Percentiles rank a stretch among this genome's conserved stretches.
Conservation (phyloP, 2,329 filamentous ascomycete species). For the Whalleya microplaca region DNA sequence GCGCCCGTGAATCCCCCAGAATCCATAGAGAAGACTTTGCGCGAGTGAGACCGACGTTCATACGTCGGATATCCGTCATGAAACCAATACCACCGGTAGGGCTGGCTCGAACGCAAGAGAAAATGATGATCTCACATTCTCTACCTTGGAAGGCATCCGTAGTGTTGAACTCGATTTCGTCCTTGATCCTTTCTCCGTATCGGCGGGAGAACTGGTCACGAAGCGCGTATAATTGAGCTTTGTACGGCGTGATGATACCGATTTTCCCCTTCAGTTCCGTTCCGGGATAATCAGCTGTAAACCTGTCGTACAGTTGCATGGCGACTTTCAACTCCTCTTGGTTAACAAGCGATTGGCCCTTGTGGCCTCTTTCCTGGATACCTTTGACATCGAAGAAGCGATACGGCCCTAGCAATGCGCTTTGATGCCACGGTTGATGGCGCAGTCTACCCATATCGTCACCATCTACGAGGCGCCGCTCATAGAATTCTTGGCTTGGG, state of each 20-base stretch:
- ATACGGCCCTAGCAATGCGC: constrained; percentile 82
- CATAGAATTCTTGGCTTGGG: constrained; percentile 91
- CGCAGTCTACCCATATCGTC: constrained; percentile 79
- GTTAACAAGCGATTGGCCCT: constrained; percentile 90
- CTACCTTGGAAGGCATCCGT: constrained; percentile 97
- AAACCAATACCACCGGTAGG: constrained; percentile 96
- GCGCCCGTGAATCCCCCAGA: constrained; percentile 84
- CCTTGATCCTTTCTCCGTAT: constrained; percentile 76
- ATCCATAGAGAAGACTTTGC: constrained; percentile 98
- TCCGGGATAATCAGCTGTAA: constrained; percentile 71
- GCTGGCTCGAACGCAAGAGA: constrained; percentile 94
- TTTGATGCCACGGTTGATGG: constrained; percentile 82
- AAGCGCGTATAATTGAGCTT: constrained; percentile 84
- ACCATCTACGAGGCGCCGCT: constrained; percentile 83
- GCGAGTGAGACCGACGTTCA: constrained; percentile 98
- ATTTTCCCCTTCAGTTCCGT: constrained; percentile 81
- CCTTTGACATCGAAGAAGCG: constrained; percentile 97
- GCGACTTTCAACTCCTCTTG: constrained; percentile 84
- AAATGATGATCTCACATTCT: constrained; percentile 97
- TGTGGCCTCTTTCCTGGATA: constrained; percentile 77
- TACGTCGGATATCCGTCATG: constrained; percentile 95
- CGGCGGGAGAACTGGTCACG: constrained; percentile 71
- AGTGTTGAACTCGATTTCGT: constrained; percentile 94
- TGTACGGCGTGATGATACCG: constrained; percentile 97
- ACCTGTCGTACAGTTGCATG: constrained; percentile 79